Conservation (phyloP, 2,329 filamentous ascomycete genomes). For the Hypoxylon sp. region DNA sequence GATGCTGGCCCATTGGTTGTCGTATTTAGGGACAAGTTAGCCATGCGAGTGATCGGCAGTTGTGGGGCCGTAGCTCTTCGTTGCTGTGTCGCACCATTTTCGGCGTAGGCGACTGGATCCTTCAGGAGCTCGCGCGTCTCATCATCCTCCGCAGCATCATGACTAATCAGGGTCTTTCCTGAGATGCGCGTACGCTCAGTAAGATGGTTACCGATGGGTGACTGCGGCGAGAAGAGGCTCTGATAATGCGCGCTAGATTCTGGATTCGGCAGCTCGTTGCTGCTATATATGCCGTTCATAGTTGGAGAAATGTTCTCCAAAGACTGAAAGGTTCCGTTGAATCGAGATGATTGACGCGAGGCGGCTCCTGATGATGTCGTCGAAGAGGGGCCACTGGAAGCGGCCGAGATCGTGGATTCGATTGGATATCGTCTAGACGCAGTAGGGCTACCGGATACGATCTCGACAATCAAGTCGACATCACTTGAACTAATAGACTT, state of each 20-base stretch:
- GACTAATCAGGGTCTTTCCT: constrained; percentile 80
- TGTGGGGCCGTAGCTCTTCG: constrained; percentile 81
- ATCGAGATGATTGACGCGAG: constrained; percentile 70
- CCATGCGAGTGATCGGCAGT: constrained; percentile 78
- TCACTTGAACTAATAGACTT: constrained; percentile 67
- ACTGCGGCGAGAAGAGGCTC: constrained; percentile 79
- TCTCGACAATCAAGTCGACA: constrained; percentile 72
- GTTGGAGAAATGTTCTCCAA: constrained; percentile 75
- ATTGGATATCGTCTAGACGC: constrained; percentile 66
- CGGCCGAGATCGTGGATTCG: constrained; percentile 59
- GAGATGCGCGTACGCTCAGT: constrained; percentile 71
- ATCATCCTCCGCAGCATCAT: constrained; percentile 77
- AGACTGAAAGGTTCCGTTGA: constrained; percentile 73
- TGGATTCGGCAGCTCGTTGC: constrained; percentile 72
- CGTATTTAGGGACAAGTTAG: constrained; percentile 80
- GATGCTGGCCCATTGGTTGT: constrained; percentile 69
- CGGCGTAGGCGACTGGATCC: constrained; percentile 80
- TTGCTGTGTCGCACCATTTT: constrained; percentile 72
- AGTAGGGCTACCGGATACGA: constrained; percentile 63
- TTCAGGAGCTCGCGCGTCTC: constrained; percentile 81
- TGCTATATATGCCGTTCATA: constrained; percentile 67
- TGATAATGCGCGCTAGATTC: constrained; percentile 70
- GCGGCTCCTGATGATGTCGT: constrained; percentile 63
- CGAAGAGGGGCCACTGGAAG: constrained; percentile 60
- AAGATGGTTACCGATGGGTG: constrained; percentile 79